These are phyloP conservation scores for Apostasia shenzhenica DNA, from an alignment of 106 monocot species.

Conservation along the genomic window DNA sequence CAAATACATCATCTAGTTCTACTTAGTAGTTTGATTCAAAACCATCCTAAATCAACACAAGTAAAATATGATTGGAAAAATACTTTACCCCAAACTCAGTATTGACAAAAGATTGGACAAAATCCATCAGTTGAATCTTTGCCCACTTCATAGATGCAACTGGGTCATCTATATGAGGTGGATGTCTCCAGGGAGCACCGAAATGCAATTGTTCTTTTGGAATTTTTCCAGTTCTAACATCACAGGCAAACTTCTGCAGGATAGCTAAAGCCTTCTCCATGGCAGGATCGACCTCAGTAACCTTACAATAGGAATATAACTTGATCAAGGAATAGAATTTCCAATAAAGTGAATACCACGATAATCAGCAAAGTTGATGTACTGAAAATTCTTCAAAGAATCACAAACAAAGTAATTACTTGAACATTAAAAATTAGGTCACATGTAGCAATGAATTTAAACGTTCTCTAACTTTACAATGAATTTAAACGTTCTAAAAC, in stretches of 20 bases:
- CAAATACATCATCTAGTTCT: no score
- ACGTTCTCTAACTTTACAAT: no score
- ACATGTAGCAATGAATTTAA: no score
- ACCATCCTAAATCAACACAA: not conserved
- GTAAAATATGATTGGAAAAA: constrained; percentile 3
- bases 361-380: no score
- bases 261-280: constrained; percentile 72
- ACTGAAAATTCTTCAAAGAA: no score
- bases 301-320: constrained; percentile 27
- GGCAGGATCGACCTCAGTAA: constrained; percentile 82
- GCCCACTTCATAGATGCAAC: constrained; percentile 55
- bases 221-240: constrained; percentile 63
- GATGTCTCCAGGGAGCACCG: constrained; percentile 96
- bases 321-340: not conserved
- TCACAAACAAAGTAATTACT: no score
- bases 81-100: constrained; percentile 76
- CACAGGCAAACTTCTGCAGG: constrained; percentile 70
- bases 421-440: no score
- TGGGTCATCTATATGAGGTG: constrained; percentile 48
- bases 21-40: no score
- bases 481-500: no score
- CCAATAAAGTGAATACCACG: not conserved
- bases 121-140: constrained; percentile 91
- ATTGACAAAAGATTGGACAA: constrained; percentile 81
- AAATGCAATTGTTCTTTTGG: constrained; percentile 50